These are phyloP conservation scores for Hyparrhenia diplandra DNA, from an alignment of 176 grass and related monocot genomes.

Conservation along the genomic window DNA sequence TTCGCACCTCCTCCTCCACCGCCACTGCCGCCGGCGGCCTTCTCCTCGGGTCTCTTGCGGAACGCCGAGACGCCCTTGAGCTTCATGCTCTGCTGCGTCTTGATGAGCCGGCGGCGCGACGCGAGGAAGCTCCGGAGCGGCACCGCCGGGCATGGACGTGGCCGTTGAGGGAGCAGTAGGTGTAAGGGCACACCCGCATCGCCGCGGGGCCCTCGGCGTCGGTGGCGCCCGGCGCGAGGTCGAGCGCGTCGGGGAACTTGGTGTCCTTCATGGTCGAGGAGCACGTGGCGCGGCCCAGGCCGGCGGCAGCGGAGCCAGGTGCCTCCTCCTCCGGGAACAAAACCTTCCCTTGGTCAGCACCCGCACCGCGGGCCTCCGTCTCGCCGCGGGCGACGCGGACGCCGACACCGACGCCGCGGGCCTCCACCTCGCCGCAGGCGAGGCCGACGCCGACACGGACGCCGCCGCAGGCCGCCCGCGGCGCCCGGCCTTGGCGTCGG, in stretches of 20 bases:
- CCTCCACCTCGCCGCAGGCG: neutral
- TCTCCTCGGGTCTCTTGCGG: constrained; percentile 36
- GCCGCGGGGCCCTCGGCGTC: constrained; percentile 55
- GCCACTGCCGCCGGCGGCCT: neutral
- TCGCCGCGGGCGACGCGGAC: neutral
- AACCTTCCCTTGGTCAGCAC: constrained; percentile 43
- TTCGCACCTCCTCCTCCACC: constrained; percentile 11
- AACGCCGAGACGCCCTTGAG: constrained; percentile 71
- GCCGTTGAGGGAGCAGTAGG: constrained; percentile 88
- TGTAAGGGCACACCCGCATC: constrained; percentile 66
- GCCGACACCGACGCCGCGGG: neutral
- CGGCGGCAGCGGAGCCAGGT: neutral
- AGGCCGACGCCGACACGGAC: neutral
- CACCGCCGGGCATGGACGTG: constrained; percentile 60
- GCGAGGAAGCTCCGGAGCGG: constrained; percentile 81
- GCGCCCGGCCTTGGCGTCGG: constrained; percentile 59
- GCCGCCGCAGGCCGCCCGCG: neutral
- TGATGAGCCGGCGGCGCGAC: constrained; percentile 64
- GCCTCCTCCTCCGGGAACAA: constrained; percentile 46
- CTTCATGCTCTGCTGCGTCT: constrained; percentile 92
- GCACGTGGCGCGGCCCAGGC: constrained; percentile 60
- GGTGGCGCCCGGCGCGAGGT: constrained; percentile 57
- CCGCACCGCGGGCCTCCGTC: neutral
- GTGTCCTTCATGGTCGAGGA: constrained; percentile 74
- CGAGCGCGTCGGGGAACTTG: constrained; percentile 61